phyloP scores from a whole-genome alignment of 495 filamentous ascomycete species.

The Daldinia bambusicola region DNA sequence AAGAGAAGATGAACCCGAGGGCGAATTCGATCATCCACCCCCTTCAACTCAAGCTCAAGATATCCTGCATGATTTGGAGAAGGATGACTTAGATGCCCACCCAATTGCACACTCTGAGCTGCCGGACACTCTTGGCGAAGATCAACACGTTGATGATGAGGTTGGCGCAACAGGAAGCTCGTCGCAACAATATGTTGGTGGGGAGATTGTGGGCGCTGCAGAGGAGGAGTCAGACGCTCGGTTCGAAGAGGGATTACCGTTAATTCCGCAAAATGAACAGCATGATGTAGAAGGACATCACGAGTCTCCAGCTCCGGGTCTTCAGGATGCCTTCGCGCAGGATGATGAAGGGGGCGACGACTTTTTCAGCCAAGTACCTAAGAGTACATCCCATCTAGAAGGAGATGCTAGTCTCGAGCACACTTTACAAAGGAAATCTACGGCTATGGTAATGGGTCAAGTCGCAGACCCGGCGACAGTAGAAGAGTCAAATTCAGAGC shows the following conservation, averaged over 20 bases:
- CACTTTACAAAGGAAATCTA: slow-evolving; percentile 66
- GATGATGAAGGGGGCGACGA: slow-evolving; percentile 60
- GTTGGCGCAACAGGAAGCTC: slow-evolving; percentile 5
- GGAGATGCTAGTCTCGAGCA: slow-evolving; percentile 39
- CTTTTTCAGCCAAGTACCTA: slow-evolving; percentile 60
- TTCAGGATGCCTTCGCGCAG: slow-evolving; percentile 52
- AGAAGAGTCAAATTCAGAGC: slow-evolving; percentile 43
- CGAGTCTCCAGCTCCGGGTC: slow-evolving; percentile 28
- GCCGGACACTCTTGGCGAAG: slow-evolving; percentile 2
- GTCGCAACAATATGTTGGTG: slow-evolving; percentile 49
- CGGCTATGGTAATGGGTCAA: slow-evolving; percentile 63
- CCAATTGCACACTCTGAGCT: slow-evolving; percentile 26
- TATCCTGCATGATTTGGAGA: slow-evolving; percentile 54
- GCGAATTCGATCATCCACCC: slow-evolving; percentile 44
- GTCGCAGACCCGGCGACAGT: slow-evolving; percentile 46
- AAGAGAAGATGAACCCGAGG: slow-evolving; percentile 40
- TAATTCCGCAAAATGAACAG: slow-evolving; percentile 56
- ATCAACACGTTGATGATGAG: slow-evolving; percentile 7
- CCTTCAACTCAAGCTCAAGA: slow-evolving; percentile 57
- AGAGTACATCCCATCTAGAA: slow-evolving; percentile 24
- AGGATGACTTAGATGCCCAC: slow-evolving; percentile 45
- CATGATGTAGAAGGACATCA: slow-evolving; percentile 17
- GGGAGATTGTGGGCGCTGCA: slow-evolving; percentile 51
- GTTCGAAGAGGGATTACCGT: slow-evolving; percentile 69
- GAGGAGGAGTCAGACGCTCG: slow-evolving; percentile 58